These are phyloP conservation scores for Lathyrus sativus DNA, from an alignment of 306 rosid genomes.

Conservation along the genomic window DNA sequence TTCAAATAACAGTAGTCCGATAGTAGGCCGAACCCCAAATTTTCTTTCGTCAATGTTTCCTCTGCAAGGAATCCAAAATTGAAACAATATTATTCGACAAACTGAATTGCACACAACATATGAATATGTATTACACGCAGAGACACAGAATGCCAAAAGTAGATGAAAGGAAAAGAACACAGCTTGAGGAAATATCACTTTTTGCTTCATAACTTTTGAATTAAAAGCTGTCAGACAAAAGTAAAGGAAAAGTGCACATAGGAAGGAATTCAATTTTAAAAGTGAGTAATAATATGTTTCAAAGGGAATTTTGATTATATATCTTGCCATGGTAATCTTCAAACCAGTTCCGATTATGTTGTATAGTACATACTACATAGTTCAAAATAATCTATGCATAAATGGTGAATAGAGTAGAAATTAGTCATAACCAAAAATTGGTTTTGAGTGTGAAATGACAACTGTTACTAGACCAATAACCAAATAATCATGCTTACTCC, in stretches of 20 bases:
- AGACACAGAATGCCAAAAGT: slow-evolving; percentile 1
- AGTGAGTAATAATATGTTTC: neutral
- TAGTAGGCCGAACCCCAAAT: neutral
- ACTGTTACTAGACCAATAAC: neutral
- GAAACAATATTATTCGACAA: slow-evolving; percentile 18
- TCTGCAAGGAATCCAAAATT: slow-evolving; percentile 50
- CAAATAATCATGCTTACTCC: slow-evolving; percentile 14
- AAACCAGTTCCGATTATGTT: neutral
- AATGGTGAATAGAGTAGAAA: slow-evolving; percentile 5
- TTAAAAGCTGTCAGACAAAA: neutral
- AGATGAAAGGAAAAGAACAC: slow-evolving; percentile 1
- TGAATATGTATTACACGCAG: slow-evolving; percentile 1
- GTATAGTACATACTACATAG: neutral
- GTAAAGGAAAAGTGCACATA: neutral
- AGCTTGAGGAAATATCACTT: neutral
- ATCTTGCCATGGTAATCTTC: slow-evolving; percentile 28
- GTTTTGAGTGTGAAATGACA: slow-evolving; percentile 1
- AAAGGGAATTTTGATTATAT: neutral
- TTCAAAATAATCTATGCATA: neutral
- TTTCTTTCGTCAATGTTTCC: slow-evolving; percentile 48
- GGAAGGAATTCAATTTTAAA: slow-evolving; percentile 5
- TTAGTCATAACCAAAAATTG: slow-evolving; percentile 1
- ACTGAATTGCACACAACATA: slow-evolving; percentile 13
- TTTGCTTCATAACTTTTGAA: neutral
- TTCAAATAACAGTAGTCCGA: neutral